Base-by-base conservation (phyloP, 768 basidiomycete species). In the Mycena vitilis region DNA sequence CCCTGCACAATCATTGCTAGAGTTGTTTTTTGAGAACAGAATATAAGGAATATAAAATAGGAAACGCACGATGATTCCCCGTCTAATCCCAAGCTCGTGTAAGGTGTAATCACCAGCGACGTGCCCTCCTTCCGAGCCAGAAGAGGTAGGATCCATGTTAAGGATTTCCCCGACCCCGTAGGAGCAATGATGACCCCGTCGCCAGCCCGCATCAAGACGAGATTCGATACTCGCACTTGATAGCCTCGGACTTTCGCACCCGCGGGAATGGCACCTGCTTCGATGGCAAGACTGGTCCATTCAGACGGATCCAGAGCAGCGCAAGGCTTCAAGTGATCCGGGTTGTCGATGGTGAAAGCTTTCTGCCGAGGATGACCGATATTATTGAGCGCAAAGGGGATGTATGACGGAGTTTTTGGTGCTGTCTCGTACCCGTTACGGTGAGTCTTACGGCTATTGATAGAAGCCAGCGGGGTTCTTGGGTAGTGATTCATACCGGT, bases 1-100 rank as follows among this genome's bases (percentile, higher is more conserved):
- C 25, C 49, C 25, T 44, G 54, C 42, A 16, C 37, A 52, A 53
- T 63, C 30, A 52, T 75, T 66, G 9, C 52, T 54, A n/a, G 38
- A 13, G 38, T 13, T 40, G 38, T 40, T 18, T n/a, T 30, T 30
- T 6, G 13, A 2, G 34, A 52, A 5, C 15, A 4, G 3, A 18
- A 42, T 40, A 20, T 9, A 15, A 48, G 23, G n/a, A n/a, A n/a
- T n/a, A 22, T n/a, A n/a, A 8, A 48, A 20, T 20, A 48, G n/a
- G n/a, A 48, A 20, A 11, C 47, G 23, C 47, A 22, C 23, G 16
- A 7, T 48, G 16, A n/a, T n/a, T 48, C 47, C 9, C 20, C 47
- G 8, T 48, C 47, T 22, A 20, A 22, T 22, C 47, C 47, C 47
- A 48, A 48, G n/a, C 47, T 48, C 47, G 47, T 48, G n/a, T 48